Percentiles rank a stretch among this genome's conserved stretches.
These are phyloP conservation scores for Wickerhamiella parazyma DNA, from an alignment of 805 yeast genomes.

Conservation along the genomic window DNA sequence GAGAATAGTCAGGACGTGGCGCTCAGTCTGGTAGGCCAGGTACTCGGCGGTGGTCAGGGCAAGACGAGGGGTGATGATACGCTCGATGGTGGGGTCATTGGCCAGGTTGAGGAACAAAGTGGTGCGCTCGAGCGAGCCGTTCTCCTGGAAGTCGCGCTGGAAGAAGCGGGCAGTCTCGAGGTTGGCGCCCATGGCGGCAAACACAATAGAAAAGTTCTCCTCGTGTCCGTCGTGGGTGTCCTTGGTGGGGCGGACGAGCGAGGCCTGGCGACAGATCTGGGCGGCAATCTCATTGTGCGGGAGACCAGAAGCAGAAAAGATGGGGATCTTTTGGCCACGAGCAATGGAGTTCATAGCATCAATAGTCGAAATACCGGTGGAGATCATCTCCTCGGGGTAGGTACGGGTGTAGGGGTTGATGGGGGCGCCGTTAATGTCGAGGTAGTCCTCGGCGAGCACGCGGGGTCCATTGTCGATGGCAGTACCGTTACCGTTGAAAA, in stretches of 20 bases:
- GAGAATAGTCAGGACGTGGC: slow-evolving; percentile 93
- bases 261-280: slow-evolving; percentile 99
- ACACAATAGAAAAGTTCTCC: slow-evolving; percentile 96
- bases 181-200: slow-evolving; percentile 99
- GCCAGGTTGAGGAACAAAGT: slow-evolving; percentile 94
- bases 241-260: slow-evolving; percentile 96
- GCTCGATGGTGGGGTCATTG: slow-evolving; percentile 98
- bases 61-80: slow-evolving; percentile 97
- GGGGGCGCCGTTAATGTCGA: slow-evolving; percentile 98
- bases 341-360: slow-evolving; percentile 99
- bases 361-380: slow-evolving; percentile 96
- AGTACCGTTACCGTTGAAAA: slow-evolving; percentile 97
- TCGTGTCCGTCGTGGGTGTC: slow-evolving; percentile 99
- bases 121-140: slow-evolving; percentile 96
- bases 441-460: slow-evolving; percentile 95
- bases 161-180: slow-evolving; percentile 96
- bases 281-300: slow-evolving; percentile 99
- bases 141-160: slow-evolving; percentile 98
- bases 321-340: slow-evolving; percentile 98
- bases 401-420: slow-evolving; percentile 97
- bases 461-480: slow-evolving; percentile 97
- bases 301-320: slow-evolving; percentile 96
- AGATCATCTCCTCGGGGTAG: slow-evolving; percentile 99
- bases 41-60: slow-evolving; percentile 98
- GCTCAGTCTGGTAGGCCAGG: slow-evolving; percentile 96